These are phyloP conservation scores for Volvox reticuliferus DNA, from an alignment of 139 green algal species.

Conservation along the genomic window DNA sequence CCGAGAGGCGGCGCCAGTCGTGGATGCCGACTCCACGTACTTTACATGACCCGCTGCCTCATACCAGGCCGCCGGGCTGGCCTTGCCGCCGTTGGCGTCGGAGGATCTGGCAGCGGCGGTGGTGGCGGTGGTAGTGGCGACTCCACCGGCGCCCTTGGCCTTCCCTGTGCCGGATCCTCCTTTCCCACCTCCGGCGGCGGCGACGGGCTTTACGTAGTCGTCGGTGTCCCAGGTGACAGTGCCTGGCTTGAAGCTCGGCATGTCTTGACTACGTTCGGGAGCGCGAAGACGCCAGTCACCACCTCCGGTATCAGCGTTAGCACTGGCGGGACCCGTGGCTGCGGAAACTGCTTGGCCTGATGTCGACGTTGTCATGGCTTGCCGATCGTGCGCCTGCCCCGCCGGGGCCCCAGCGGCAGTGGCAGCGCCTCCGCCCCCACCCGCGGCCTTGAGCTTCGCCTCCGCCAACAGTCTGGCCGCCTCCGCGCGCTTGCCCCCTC, in stretches of 20 bases:
- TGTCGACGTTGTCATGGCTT: neutral
- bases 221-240: conserved; percentile 92
- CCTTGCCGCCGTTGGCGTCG: conserved; percentile 39
- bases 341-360: neutral
- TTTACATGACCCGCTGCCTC: conserved; percentile 60
- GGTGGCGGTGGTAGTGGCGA: too few species aligned
- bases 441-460: conserved; percentile 62
- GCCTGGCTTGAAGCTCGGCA: conserved; percentile 85
- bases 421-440: neutral
- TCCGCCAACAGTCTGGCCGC: conserved; percentile 75
- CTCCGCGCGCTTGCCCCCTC: conserved; percentile 69
- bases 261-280: conserved; percentile 50
- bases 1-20: conserved; percentile 53
- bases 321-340: neutral
- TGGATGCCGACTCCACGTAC: conserved; percentile 52
- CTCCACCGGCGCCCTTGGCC: neutral
- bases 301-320: neutral
- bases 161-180: neutral
- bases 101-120: neutral
- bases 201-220: conserved; percentile 55
- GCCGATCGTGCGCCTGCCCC: conserved; percentile 15
- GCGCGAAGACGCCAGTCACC: conserved; percentile 74
- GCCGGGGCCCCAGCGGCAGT: conserved; percentile 9
- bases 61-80: conserved; percentile 58
- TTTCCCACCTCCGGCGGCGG: neutral